These are phyloP conservation scores for Fraxinus paxiana DNA, from an alignment of 305 asterid genomes.

Conservation along the genomic window DNA sequence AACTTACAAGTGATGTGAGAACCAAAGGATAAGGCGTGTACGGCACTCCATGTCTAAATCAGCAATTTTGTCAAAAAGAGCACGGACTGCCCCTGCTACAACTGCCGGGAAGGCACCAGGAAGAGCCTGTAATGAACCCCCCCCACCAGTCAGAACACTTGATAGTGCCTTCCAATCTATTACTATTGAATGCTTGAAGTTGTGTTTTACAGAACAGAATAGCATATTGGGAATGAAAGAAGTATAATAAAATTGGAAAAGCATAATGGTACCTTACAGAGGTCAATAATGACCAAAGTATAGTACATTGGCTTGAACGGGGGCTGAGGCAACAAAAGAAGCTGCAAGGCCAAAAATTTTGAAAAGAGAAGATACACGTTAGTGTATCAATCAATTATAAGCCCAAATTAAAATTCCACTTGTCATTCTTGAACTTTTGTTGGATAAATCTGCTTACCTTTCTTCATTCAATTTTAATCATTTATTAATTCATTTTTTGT, in stretches of 20 bases:
- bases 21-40: constrained; percentile 95
- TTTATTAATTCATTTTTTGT: not conserved
- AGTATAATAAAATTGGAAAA: constrained; percentile 3
- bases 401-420: not conserved
- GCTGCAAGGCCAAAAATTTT: constrained; percentile 47
- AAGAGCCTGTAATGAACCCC: constrained; percentile 64
- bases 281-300: constrained; percentile 93
- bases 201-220: constrained; percentile 4
- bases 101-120: constrained; percentile 99
- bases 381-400: constrained; percentile 9
- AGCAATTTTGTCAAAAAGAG: constrained; percentile 86
- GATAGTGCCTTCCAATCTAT: not conserved
- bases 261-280: constrained; percentile 69
- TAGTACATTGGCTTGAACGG: constrained; percentile 92
- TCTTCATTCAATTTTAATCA: not conserved
- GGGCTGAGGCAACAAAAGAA: constrained; percentile 87
- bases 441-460: not conserved
- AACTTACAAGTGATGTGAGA: constrained; percentile 97
- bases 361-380: not conserved
- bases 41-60: constrained; percentile 97
- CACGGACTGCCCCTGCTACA: constrained; percentile 97
- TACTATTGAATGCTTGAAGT: not conserved
- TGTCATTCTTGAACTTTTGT: not conserved
- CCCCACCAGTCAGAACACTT: constrained; percentile 24
- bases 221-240: constrained; percentile 9